Base-by-base conservation (phyloP, 495 filamentous ascomycete species). In the Lasiosphaeria miniovina region DNA sequence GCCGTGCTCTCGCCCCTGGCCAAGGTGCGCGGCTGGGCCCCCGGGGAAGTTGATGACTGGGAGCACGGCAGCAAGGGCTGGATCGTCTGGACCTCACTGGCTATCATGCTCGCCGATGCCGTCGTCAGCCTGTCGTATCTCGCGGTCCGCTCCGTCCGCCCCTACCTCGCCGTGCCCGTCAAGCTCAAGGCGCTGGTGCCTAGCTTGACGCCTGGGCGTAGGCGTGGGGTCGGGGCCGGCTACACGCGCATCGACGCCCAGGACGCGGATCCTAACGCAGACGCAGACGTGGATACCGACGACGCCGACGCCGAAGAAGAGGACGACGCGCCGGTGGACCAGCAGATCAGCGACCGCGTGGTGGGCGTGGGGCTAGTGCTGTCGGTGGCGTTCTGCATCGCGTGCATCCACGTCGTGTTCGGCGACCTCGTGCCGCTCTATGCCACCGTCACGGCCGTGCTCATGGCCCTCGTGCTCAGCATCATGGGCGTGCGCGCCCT, bases 51-150 rank as follows among this genome's bases (percentile, higher is more conserved):
- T 1, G 74, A 84, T 33, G 90, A 94, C 68, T 99, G 95, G 95
- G 86, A 88, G 57, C 83, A 77, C 36, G 94, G 94, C 6, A 94
- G 89, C 68, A 96, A 97, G 77, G 94, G 93, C 24, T 99, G 94
- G 94, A 96, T 99, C 59, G 90, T 98, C 0, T 99, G 94, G 94
- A 77, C 93, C 2, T 93, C 89, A 58, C 73, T 99, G 36, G 91
- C 94, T 1, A 95, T 99, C 61, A 99, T 99, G 94, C 82, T 99
- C 61, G 88, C 90, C 7, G 94, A 99, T 74, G 89, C 93, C 3
- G 76, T 98, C 4, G 82, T 97, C 55, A 96, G 90, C 64, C 81
- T 99, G 17, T 86, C 89, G 4, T 92, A 90, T 77, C 79, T 99
- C 32, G 79, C 91, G 6, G 57, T 88, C 9, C 85, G 83, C 34